Conservation (phyloP, 2,329 filamentous ascomycete genomes). For the Ophiocordyceps camponoti-leonardi region DNA sequence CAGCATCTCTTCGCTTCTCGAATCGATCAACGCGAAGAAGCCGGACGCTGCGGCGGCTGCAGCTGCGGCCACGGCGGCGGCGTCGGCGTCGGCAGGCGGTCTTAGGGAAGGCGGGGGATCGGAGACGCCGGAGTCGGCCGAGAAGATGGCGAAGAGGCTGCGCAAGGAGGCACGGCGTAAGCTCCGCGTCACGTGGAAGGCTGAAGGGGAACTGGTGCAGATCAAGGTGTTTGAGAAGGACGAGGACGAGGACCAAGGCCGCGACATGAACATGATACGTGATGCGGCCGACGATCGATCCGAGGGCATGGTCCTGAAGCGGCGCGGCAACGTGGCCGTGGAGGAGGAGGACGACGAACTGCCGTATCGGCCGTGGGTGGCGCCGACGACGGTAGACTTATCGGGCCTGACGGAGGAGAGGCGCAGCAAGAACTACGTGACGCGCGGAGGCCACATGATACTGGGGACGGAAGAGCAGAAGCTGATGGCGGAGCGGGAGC, state of each 20-base stretch:
- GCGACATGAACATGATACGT: conserved; percentile 49
- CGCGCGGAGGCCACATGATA: conserved; percentile 31
- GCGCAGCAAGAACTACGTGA: conserved; percentile 31
- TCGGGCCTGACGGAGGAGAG: conserved; percentile 25
- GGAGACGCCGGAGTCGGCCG: conserved; percentile 44
- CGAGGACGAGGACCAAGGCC: conserved; percentile 50
- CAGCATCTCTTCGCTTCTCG: conserved; percentile 36
- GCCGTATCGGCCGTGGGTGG: conserved; percentile 33
- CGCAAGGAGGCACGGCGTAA: conserved; percentile 57
- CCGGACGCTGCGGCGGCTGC: conserved; percentile 18
- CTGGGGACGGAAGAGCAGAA: conserved; percentile 39
- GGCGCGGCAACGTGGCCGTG: conserved; percentile 25
- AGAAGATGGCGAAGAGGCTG: conserved; percentile 48
- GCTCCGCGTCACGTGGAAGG: conserved; percentile 54
- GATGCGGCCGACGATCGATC: conserved; percentile 58
- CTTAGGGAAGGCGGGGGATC: conserved; percentile 31
- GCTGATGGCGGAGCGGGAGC: conserved; percentile 37
- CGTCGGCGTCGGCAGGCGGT: conserved; percentile 22
- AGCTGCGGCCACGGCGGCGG: conserved; percentile 11
- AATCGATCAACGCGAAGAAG: conserved; percentile 28
- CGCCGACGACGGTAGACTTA: conserved; percentile 29
- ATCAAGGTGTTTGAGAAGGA: conserved; percentile 57
- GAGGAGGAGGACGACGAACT: conserved; percentile 43
- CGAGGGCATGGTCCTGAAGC: conserved; percentile 52
- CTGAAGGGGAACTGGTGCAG: conserved; percentile 47